These are phyloP conservation scores for Kwoniella heveanensis DNA, from an alignment of 768 basidiomycete species.

Conservation along the genomic window DNA sequence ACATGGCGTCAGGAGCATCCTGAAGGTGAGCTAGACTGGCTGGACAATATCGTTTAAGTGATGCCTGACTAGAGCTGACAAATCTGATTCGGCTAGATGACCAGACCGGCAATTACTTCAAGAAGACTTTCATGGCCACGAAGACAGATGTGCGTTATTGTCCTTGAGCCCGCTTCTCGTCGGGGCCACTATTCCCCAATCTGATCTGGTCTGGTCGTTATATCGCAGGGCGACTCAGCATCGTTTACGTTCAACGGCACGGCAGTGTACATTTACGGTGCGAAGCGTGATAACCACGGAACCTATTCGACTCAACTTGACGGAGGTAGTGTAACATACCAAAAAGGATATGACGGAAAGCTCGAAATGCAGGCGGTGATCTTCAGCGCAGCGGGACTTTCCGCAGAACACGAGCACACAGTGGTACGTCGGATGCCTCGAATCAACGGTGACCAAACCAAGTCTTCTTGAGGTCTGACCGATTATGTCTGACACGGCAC, in stretches of 20 bases:
- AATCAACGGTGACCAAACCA: too few relatives aligned
- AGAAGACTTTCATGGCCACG: conserved; percentile 18
- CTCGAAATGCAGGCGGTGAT: conserved; percentile 17
- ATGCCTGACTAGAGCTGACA: too few relatives aligned
- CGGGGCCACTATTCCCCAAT: too few relatives aligned
- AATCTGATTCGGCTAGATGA: not conserved
- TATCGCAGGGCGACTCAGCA: conserved; percentile 31
- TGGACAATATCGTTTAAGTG: too few relatives aligned
- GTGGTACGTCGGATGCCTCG: too few relatives aligned
- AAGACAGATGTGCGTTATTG: conserved; percentile 12
- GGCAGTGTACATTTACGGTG: conserved; percentile 33
- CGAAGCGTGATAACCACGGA: conserved; percentile 36
- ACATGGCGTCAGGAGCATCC: conserved; percentile 3
- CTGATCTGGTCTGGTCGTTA: not conserved
- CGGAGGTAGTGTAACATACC: conserved; percentile 3
- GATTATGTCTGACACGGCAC: too few relatives aligned
- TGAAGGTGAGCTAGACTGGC: conserved; percentile 9
- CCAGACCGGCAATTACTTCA: conserved; percentile 17
- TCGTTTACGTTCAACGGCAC: conserved; percentile 39
- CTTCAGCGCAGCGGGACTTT: conserved; percentile 18
- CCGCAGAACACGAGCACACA: conserved; percentile 22
- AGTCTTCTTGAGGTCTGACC: too few relatives aligned
- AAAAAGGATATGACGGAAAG: not conserved
- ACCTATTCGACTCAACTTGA: conserved; percentile 19
- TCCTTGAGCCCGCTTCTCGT: not conserved